Evolutionary conservation across 768 basidiomycete species (phyloP), one percentile per base, ranked within the genome.

Genomic region (Auricularia sp.): DNA sequence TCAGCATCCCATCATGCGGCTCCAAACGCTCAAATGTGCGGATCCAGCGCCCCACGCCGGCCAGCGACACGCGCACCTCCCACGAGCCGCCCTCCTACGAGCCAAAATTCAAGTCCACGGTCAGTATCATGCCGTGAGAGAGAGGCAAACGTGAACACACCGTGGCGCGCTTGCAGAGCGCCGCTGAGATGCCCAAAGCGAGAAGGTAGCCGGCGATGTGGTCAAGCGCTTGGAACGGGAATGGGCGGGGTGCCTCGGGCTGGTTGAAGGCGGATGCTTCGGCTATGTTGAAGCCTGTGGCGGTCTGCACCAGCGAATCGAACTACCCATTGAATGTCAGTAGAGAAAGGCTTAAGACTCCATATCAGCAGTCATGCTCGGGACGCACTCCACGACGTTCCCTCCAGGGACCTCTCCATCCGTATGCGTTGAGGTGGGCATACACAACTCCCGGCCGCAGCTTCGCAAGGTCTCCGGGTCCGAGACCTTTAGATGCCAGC

Each of bases 221-320:
- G 67, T 88, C 85, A 1, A 87, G 69, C 3, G 81, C 83, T 69
- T 85, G 85, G 75, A 85, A 74, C 1, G 85, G 85, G 34, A 86
- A 72, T 11, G 81, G 74, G 54, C 73, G 72, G 6, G 47, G 47
- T 29, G 29, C 29, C 47, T 51, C 47, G 7, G 33, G 24, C 47
- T 34, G n/a, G n/a, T 36, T 8, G 66, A 78, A 83, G 2, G 82
- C 82, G 62, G 78, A 73, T 2, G 77, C 83, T 73, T 88, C 86
- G 6, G 81, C 81, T n/a, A 74, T 69, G 63, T 85, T 86, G 71
- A 85, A 82, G 0, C 85, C 86, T 0, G 79, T 80, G 2, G 83
- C 83, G 0, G 83, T 85, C 73, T 88, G 85, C 0, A 86, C 82
- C 2, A 87, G 75, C 1, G 85, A 86, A 68, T 88, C 85, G 64